These are phyloP conservation scores for Oxyria digyna DNA, from an alignment of 148 eudicot species.

Conservation along the genomic window DNA sequence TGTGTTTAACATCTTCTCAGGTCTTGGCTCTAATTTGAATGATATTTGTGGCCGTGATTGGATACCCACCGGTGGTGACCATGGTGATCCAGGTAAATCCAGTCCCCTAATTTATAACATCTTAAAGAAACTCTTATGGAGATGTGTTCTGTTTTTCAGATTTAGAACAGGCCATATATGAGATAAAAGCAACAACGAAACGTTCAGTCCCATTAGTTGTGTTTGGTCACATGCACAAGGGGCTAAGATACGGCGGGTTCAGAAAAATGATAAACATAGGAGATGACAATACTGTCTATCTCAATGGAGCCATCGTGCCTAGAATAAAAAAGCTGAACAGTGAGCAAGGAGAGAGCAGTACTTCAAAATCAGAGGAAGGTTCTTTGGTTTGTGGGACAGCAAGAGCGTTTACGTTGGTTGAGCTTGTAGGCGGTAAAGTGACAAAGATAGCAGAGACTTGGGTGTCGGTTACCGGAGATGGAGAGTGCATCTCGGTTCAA, in stretches of 20 bases:
- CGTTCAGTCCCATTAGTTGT: slow-evolving; percentile 57
- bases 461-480: slow-evolving; percentile 50
- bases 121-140: background rate
- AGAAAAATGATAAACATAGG: slow-evolving; percentile 69
- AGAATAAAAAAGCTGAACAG: slow-evolving; percentile 31
- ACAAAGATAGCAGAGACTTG: slow-evolving; percentile 61
- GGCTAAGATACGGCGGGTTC: slow-evolving; percentile 45
- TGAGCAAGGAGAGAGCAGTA: slow-evolving; percentile 9
- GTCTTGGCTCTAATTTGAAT: slow-evolving; percentile 66
- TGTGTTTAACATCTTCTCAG: slow-evolving; percentile 20
- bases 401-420: slow-evolving; percentile 56
- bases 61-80: slow-evolving; percentile 65
- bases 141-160: slow-evolving; percentile 29
- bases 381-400: slow-evolving; percentile 16
- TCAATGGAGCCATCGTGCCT: slow-evolving; percentile 85
- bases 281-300: slow-evolving; percentile 48
- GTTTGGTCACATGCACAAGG: slow-evolving; percentile 95
- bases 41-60: slow-evolving; percentile 94
- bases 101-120: too few relatives aligned
- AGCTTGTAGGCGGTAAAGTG: slow-evolving; percentile 35
- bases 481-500: slow-evolving; percentile 15
- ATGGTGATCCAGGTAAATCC: slow-evolving; percentile 79
- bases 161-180: slow-evolving; percentile 54
- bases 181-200: slow-evolving; percentile 41
- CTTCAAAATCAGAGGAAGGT: background rate